phyloP scores from a whole-genome alignment of 1,284 basidiomycete genomes.

The Malassezia equina region DNA sequence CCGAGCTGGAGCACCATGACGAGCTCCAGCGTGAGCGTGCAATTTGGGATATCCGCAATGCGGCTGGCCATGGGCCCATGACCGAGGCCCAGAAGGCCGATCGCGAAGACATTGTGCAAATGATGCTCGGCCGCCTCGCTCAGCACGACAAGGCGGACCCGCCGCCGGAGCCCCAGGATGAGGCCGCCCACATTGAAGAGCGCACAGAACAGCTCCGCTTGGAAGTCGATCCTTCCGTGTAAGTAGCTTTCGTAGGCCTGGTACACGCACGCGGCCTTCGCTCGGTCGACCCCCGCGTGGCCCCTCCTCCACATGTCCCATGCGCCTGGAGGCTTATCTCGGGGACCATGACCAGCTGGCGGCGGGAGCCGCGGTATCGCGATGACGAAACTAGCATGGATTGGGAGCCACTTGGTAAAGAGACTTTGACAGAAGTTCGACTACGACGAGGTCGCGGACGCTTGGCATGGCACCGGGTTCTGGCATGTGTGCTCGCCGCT shows the following conservation, averaged over 20 bases:
- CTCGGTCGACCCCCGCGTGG: neutral
- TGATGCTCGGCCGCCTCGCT: slow-evolving; percentile 24
- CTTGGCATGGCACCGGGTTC: neutral
- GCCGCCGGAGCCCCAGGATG: neutral
- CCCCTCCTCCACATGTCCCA: neutral
- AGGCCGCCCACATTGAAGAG: neutral
- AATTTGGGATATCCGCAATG: slow-evolving; percentile 43
- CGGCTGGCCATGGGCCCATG: slow-evolving; percentile 43
- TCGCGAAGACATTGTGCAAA: slow-evolving; percentile 39
- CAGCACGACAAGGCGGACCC: slow-evolving; percentile 6
- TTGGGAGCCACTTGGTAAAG: neutral
- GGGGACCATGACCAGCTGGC: neutral
- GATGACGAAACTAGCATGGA: neutral
- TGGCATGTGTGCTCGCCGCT: neutral
- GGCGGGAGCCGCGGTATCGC: neutral
- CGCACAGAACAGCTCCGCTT: neutral
- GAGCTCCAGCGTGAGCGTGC: slow-evolving; percentile 29
- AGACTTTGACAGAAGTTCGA: too few species aligned
- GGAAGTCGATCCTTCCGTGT: neutral
- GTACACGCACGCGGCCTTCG: too few species aligned
- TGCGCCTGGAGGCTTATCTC: neutral
- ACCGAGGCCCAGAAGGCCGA: slow-evolving; percentile 44
- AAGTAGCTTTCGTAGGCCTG: neutral
- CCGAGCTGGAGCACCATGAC: slow-evolving; percentile 16
- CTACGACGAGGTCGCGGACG: neutral